Evolutionary conservation across 345 rosid genomes (phyloP), one percentile per base, ranked within the genome.

Genomic region (Citrus inodora): DNA sequence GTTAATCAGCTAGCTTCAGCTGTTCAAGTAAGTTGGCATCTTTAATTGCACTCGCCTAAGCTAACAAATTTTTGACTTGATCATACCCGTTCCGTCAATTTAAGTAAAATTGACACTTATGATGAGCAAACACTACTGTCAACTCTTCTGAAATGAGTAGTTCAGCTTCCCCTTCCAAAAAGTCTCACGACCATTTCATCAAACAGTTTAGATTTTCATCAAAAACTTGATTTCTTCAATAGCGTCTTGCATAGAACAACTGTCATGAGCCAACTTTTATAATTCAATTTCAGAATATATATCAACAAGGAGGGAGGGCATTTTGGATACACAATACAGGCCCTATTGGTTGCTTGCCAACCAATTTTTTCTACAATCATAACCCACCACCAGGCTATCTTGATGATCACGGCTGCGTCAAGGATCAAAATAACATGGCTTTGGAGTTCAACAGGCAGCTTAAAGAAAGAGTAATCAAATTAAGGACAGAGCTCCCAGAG

Each of bases 321-420:
- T 91, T 91, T 70, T 91, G 92, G 90, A 85, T 95, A 76, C 99
- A 95, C 73, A 95, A 95, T 85, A 95, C 97, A 0, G 98, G 96
- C 13, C 99, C 98, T 2, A 28, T 92, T 6, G 99, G 99, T 63
- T 95, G 99, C 86, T 82, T 95, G 87, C 96, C 99, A 0, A 92
- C 90, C 62, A 86, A 92, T 78, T 80, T 86, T 59, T 92, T 95
- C 83, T 93, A 92, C 80, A 78, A 86, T 71, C 88, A 88, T 9
- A 87, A 86, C 73, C 92, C 94, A 27, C 76, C 96, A 0, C 90
- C 92, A 0, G 90, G 92, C 1, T 88, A 86, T 82, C 89, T 93
- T 42, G 98, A 93, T 70, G 84, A 82, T 46, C 81, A 81, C 13
- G 94, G 98, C 21, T 95, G 99, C 30, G 86, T 93, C 76, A 90